Evolutionary conservation across 257 asterid species (phyloP).

Genomic region (Linderniella brevidens): DNA sequence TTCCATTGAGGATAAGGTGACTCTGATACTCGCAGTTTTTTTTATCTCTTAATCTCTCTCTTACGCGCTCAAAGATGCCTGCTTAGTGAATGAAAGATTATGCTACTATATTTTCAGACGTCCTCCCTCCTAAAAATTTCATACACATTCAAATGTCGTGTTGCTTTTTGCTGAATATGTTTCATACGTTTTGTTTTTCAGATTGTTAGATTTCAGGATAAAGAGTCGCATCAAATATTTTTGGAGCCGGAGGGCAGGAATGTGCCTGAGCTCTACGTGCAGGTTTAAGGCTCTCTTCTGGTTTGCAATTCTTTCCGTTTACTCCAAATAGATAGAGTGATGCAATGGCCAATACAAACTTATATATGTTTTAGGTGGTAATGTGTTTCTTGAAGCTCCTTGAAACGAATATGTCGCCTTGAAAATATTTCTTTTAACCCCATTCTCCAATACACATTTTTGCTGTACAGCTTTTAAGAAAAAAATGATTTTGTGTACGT

Average conservation of each 20-base stretch:
- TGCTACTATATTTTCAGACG: not conserved
- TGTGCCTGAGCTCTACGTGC: constrained; percentile 96
- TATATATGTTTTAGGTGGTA: too few relatives aligned
- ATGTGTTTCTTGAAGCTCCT: not conserved
- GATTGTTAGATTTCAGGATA: constrained; percentile 91
- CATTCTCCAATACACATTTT: too few relatives aligned
- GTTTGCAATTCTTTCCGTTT: constrained; percentile 1
- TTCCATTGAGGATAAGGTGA: constrained; percentile 93
- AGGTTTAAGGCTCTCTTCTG: constrained; percentile 31
- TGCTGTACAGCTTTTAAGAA: not conserved
- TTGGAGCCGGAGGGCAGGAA: constrained; percentile 95
- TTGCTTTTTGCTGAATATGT: constrained; percentile 9
- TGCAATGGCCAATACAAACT: too few relatives aligned
- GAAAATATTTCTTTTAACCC: too few relatives aligned
- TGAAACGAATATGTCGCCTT: too few relatives aligned
- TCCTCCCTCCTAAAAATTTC: not conserved
- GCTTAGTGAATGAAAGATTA: constrained; percentile 1
- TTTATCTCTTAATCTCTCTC: constrained; percentile 6
- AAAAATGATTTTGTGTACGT: too few relatives aligned
- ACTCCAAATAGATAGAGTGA: too few relatives aligned
- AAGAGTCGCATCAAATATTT: constrained; percentile 96
- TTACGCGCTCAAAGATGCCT: constrained; percentile 1
- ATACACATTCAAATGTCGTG: not conserved
- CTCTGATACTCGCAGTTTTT: constrained; percentile 8
- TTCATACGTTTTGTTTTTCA: constrained; percentile 19